Base-by-base conservation (phyloP, 495 filamentous ascomycete genomes). In the Bryoglossum gracile region DNA sequence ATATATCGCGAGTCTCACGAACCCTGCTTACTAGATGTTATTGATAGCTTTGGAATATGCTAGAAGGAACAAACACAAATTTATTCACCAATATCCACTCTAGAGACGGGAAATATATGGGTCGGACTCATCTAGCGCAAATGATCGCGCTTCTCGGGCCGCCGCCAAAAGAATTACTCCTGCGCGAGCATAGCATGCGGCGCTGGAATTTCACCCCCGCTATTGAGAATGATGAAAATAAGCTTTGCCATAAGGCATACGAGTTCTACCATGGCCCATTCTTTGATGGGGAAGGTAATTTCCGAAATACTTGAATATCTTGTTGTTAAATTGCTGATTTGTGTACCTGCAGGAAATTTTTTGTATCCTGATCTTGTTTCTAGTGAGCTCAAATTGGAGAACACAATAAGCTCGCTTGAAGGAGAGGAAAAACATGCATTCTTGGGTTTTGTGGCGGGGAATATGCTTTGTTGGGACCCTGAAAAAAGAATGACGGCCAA, bases 71-170 rank as follows among this genome's bases (percentile, higher is more conserved):
- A n/a, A 55, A 56, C 33, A 51, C 33, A 21, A 38, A 49, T 33
- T 55, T 71, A 23, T 68, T 70, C 49, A 43, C 63, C 32, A 49
- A 60, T 45, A 51, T 56, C 8, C 19, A 32, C 11, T 51, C 47
- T 8, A 56, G 56, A 34, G 50, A 61, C 39, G 50, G 55, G 8
- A 50, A 25, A 11, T 69, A 70, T 48, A 48, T 57, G 54, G 55
- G 55, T 16, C 5, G 43, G 45, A 47, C 37, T 24, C 69, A 68
- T 55, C 55, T 69, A 35, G 57, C 64, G 11, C 46, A 65, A 37
- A 70, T 70, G 51, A 64, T 64, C 46, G 60, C 66, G 25, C 44
- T 72, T 32, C 55, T 72, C 28, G 69, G 66, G 21, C 62, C 67
- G 43, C 52, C 62, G n/a, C 68, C 68, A 14, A 41, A 46, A 34